Evolutionary conservation across 192 early-diverging fungal species (phyloP).

Genomic region (Mortierella claussenii): DNA sequence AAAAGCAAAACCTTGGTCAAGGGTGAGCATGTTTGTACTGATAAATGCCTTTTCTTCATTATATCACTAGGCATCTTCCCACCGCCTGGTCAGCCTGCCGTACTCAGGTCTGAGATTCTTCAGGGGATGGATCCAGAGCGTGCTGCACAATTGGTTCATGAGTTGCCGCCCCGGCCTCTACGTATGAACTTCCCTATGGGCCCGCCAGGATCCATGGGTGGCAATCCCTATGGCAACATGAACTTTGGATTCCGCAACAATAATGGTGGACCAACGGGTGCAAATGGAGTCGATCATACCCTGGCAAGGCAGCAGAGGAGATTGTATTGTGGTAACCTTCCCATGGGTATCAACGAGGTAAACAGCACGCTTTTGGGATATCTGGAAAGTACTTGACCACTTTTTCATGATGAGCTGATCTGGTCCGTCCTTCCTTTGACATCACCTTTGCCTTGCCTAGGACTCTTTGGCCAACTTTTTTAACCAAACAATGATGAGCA

Average conservation of each 20-base stretch:
- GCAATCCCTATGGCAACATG: slow-evolving; percentile 50
- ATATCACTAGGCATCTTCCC: slow-evolving; percentile 74
- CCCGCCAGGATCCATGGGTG: slow-evolving; percentile 44
- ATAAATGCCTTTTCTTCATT: not conserved
- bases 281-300: slow-evolving; percentile 63
- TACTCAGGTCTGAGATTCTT: slow-evolving; percentile 48
- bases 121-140: slow-evolving; percentile 64
- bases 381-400: no score
- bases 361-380: no score
- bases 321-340: slow-evolving; percentile 94
- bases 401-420: no score
- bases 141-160: slow-evolving; percentile 62
- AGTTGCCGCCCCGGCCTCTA: slow-evolving; percentile 52
- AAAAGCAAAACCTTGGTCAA: no score
- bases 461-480: slow-evolving; percentile 84
- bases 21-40: no score
- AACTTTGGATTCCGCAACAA: slow-evolving; percentile 55
- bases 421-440: no score
- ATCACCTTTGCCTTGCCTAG: no score
- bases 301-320: slow-evolving; percentile 83
- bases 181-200: slow-evolving; percentile 48
- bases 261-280: slow-evolving; percentile 53
- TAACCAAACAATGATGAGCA: slow-evolving; percentile 84
- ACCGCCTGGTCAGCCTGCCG: slow-evolving; percentile 73
- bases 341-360: slow-evolving; percentile 79